These are phyloP conservation scores for Aspergillus oerlinghausenensis DNA, from an alignment of 2,329 filamentous ascomycete genomes.

Conservation along the genomic window DNA sequence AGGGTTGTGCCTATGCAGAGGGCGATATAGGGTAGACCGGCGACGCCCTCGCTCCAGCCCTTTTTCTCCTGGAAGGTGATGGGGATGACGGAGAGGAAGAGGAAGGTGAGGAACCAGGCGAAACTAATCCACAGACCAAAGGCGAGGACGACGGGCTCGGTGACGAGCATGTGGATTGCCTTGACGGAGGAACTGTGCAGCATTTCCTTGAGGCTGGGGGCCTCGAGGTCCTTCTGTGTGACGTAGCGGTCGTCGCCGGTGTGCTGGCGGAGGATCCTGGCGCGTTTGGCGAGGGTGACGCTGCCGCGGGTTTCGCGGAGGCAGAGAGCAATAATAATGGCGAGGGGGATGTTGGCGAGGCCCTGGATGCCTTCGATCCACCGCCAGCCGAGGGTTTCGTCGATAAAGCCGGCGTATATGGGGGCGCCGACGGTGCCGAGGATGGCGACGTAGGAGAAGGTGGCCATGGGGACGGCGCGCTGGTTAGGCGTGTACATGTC, in stretches of 20 bases:
- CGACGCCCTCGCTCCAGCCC: slow-evolving; percentile 49
- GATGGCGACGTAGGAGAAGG: slow-evolving; percentile 48
- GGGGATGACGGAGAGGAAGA: slow-evolving; percentile 50
- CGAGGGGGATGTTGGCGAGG: slow-evolving; percentile 47
- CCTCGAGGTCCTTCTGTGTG: slow-evolving; percentile 49
- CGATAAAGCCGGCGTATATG: slow-evolving; percentile 53
- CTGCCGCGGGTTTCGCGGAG: slow-evolving; percentile 47
- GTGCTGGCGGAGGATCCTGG: slow-evolving; percentile 43
- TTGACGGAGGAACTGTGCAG: slow-evolving; percentile 47
- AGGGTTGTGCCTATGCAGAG: slow-evolving; percentile 47
- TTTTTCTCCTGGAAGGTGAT: slow-evolving; percentile 51
- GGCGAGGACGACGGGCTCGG: slow-evolving; percentile 47
- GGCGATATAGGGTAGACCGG: slow-evolving; percentile 50
- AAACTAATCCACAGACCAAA: slow-evolving; percentile 52
- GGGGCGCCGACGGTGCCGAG: slow-evolving; percentile 51
- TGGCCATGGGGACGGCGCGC: slow-evolving; percentile 45
- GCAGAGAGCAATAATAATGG: slow-evolving; percentile 41
- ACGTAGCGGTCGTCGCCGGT: slow-evolving; percentile 50
- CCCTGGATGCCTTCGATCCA: slow-evolving; percentile 53
- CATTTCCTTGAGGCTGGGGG: slow-evolving; percentile 42
- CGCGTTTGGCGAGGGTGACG: slow-evolving; percentile 47
- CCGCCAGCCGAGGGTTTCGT: slow-evolving; percentile 49
- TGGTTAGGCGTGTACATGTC: slow-evolving; percentile 47
- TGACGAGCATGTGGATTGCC: slow-evolving; percentile 47
- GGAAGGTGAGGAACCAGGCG: slow-evolving; percentile 52